Percentiles rank a stretch among this genome's conserved stretches.
Evolutionary conservation across 768 basidiomycete genomes (phyloP).

Genomic region (Amanita brunnescens): DNA sequence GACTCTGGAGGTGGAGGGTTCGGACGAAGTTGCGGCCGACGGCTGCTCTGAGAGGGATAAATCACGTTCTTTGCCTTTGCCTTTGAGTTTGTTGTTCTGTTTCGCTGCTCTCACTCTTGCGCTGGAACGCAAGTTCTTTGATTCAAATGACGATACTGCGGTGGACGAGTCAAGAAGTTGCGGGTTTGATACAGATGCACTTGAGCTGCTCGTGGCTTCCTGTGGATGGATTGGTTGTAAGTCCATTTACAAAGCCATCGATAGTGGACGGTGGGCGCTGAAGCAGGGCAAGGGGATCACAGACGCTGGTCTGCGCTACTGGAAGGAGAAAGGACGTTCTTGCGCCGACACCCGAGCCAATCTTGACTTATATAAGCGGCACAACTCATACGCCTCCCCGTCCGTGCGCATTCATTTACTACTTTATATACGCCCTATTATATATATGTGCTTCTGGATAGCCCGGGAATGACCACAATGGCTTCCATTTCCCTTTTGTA

Average conservation of each 20-base stretch:
- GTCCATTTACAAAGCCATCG: conserved; percentile 96
- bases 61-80: conserved; percentile 47
- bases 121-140: conserved; percentile 60
- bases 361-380: conserved; percentile 38
- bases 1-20: conserved; percentile 30
- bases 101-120: conserved; percentile 70
- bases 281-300: conserved; percentile 20
- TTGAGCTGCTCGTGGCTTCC: conserved; percentile 67
- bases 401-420: conserved; percentile 2
- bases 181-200: conserved; percentile 38
- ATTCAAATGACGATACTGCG: conserved; percentile 35
- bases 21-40: conserved; percentile 20
- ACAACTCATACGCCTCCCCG: too few relatives aligned
- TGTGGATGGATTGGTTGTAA: conserved; percentile 64
- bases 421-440: too few relatives aligned
- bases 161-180: conserved; percentile 30
- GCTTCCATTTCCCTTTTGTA: too few relatives aligned
- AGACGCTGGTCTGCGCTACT: conserved; percentile 24
- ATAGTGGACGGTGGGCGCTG: conserved; percentile 36
- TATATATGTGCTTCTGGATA: too few relatives aligned
- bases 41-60: conserved; percentile 24
- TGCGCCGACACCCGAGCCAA: conserved; percentile 19
- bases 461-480: too few relatives aligned
- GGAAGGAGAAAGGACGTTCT: conserved; percentile 23
- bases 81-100: conserved; percentile 55